Evolutionary conservation across 768 basidiomycete species (phyloP), one percentile per base, ranked within the genome.

Genomic region (Amanita brunnescens): DNA sequence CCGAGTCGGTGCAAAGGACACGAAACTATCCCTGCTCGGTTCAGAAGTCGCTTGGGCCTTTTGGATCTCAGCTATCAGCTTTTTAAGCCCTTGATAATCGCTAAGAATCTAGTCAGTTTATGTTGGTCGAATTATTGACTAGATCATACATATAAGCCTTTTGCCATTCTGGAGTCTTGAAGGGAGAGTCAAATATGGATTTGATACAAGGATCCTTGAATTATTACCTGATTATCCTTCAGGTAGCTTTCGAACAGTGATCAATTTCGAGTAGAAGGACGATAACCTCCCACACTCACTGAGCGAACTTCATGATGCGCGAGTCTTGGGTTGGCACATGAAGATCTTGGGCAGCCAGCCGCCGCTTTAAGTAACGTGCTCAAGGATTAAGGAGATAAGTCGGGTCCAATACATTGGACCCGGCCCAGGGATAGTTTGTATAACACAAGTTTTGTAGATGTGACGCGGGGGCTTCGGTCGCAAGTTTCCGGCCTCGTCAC

Each of bases 151-250:
- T 83, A 61, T 86, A 83, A 2, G 79, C 81, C 56, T 71, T 77
- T 56, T 80, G 80, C 83, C 83, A 90, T 65, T 89, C 87, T 1
- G 85, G 80, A 26, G 76, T 80, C 87, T 88, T 23, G 38, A 43
- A 56, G 42, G 48, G 26, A 30, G 51, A 18, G 26, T 32, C 34
- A 24, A 34, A 21, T 29, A 33, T 10, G 48, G n/a, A 29, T 38
- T 13, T 26, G 47, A 18, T n/a, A n/a, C n/a, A 35, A 40, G 13
- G 12, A 21, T 43, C 6, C n/a, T 37, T 16, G n/a, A n/a, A 26
- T 33, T 13, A 62, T 41, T 54, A 79, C 85, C 72, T 84, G 83
- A 1, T 79, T 81, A 59, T 87, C 83, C 57, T 79, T 70, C n/a
- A 87, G 69, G 62, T 85, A 81, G 55, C 85, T 87, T 10, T 13